Conservation (phyloP, 805 yeast species). For the Ogataea pignaliae region DNA sequence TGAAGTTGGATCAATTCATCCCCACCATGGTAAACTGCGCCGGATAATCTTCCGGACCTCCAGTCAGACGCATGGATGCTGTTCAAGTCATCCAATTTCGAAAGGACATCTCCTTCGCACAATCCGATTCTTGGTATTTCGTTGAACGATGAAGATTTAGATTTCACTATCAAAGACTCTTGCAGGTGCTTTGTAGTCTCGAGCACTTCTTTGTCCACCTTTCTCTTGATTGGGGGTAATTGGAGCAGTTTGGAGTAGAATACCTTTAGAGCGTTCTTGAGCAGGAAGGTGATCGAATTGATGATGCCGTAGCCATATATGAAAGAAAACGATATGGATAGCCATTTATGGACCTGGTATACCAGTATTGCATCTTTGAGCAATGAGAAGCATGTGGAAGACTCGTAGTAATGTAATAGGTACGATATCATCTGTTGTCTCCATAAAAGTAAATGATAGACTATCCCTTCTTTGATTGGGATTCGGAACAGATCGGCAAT, state of each 20-base stretch:
- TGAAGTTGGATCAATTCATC: conserved; percentile 70
- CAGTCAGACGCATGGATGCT: conserved; percentile 62
- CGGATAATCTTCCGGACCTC: conserved; percentile 83
- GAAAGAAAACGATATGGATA: neutral
- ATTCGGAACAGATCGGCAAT: too few species aligned
- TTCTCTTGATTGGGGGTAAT: conserved; percentile 37
- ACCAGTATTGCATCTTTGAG: too few species aligned
- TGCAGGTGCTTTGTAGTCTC: conserved; percentile 49
- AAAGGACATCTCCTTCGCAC: conserved; percentile 38
- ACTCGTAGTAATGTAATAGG: too few species aligned
- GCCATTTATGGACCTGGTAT: neutral
- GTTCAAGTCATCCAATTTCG: conserved; percentile 47
- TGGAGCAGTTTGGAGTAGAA: conserved; percentile 13
- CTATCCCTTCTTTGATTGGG: too few species aligned
- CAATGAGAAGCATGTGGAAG: too few species aligned
- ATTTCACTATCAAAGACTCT: conserved; percentile 50
- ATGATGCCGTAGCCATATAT: conserved; percentile 25
- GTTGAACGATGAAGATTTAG: conserved; percentile 37
- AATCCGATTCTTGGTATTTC: conserved; percentile 61
- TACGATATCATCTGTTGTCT: too few species aligned
- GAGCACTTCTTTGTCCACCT: conserved; percentile 58
- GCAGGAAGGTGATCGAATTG: conserved; percentile 6
- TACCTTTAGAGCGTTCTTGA: conserved; percentile 3
- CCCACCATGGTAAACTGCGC: conserved; percentile 97
- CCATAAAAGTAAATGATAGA: too few species aligned